These are phyloP conservation scores for Exophiala xenobiotica DNA, from an alignment of 2,329 filamentous ascomycete genomes.

Conservation along the genomic window DNA sequence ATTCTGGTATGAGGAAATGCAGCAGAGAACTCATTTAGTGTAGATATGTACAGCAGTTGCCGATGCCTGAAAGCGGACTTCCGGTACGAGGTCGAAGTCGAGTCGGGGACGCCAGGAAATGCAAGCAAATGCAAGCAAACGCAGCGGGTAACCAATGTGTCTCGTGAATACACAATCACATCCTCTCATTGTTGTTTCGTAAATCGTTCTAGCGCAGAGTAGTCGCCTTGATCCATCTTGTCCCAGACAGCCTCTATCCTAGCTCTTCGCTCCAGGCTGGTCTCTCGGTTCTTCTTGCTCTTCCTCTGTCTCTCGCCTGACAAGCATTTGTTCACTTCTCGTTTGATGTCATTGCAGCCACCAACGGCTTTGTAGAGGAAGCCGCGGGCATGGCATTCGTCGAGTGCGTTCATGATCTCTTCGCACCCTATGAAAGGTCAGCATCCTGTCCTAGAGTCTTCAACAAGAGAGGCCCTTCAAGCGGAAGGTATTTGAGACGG, in stretches of 20 bases:
- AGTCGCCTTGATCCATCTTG: slow-evolving; percentile 62
- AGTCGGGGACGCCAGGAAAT: no score
- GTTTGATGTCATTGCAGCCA: slow-evolving; percentile 85
- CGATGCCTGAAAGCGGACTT: no score
- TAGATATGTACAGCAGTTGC: no score
- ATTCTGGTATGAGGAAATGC: no score
- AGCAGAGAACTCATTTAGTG: no score
- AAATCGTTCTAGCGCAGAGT: slow-evolving; percentile 52
- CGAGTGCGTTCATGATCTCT: slow-evolving; percentile 88
- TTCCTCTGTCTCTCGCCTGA: slow-evolving; percentile 75
- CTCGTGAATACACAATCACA: background rate
- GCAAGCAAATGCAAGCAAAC: no score
- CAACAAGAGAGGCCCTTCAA: background rate
- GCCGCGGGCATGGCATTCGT: slow-evolving; percentile 89
- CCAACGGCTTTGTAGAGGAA: slow-evolving; percentile 91
- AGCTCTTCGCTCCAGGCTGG: slow-evolving; percentile 67
- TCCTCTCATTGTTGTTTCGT: slow-evolving; percentile 44
- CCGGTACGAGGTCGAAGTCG: no score
- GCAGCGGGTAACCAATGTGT: no score
- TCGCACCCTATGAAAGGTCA: slow-evolving; percentile 70
- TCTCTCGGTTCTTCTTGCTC: slow-evolving; percentile 72
- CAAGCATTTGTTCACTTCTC: slow-evolving; percentile 80
- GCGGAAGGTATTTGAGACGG: background rate
- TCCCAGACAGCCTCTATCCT: slow-evolving; percentile 76
- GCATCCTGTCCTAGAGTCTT: background rate